phyloP scores from a whole-genome alignment of 257 asterid species.

The Ligustrum vulgare region DNA sequence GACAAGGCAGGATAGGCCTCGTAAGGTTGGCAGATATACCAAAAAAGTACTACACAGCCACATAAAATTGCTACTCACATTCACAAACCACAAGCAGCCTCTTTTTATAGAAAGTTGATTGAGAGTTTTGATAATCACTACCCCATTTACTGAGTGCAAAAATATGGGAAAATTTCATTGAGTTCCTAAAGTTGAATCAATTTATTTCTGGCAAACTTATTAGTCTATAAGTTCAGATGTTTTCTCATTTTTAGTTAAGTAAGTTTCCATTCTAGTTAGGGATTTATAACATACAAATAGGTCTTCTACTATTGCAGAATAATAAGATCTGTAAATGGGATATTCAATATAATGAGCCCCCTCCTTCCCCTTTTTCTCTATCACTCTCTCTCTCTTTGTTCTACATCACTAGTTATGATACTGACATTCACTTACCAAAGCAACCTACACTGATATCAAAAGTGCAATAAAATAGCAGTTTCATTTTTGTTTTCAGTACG shows the following conservation, averaged over 20 bases:
- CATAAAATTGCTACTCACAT: not conserved
- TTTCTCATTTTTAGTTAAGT: too few relatives aligned
- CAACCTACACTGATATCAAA: slow-evolving; percentile 6
- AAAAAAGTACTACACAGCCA: not conserved
- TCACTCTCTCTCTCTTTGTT: not conserved
- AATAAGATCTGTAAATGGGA: not conserved
- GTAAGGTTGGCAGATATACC: not conserved
- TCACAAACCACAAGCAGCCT: not conserved
- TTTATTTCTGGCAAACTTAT: not conserved
- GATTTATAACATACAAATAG: not conserved
- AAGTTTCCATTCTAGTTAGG: not conserved
- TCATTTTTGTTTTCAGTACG: too few relatives aligned
- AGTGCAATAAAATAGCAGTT: not conserved
- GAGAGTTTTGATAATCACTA: not conserved
- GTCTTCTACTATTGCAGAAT: not conserved
- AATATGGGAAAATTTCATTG: not conserved
- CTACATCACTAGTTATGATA: not conserved
- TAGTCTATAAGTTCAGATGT: not conserved
- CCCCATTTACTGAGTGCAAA: not conserved
- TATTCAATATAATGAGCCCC: not conserved
- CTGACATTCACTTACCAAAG: slow-evolving; percentile 5
- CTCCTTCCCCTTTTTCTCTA: not conserved
- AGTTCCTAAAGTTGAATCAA: not conserved
- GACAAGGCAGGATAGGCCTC: not conserved
- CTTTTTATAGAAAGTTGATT: not conserved